phyloP scores from a whole-genome alignment of 208 protist genomes.

The Phytomonas sp. region DNA sequence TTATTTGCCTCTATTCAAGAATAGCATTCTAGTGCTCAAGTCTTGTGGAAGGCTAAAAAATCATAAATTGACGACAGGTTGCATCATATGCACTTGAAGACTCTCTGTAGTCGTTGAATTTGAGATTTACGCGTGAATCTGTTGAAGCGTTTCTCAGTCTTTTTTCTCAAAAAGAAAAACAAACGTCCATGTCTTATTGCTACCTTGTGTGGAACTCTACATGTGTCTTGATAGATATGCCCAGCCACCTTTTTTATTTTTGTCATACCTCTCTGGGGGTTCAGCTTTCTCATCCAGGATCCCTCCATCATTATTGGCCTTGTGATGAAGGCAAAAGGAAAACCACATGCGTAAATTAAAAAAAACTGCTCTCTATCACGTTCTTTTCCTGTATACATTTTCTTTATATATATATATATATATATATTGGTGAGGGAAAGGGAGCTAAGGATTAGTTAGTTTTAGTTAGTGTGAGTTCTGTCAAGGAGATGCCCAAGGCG shows the following conservation, averaged over 20 bases:
- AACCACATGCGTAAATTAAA: background rate
- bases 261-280: background rate
- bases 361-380: background rate
- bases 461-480: background rate
- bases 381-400: background rate
- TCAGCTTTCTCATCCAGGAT: background rate
- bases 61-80: background rate
- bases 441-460: background rate
- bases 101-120: background rate
- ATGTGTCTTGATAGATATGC: background rate
- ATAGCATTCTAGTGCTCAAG: background rate
- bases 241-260: background rate
- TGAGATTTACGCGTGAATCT: background rate
- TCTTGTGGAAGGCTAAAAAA: background rate
- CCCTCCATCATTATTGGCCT: background rate
- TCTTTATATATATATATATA: slow-evolving; percentile 8
- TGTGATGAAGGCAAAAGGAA: background rate
- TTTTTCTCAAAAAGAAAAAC: background rate
- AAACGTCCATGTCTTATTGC: background rate
- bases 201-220: background rate
- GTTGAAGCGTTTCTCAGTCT: background rate
- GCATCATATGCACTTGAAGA: background rate
- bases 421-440: background rate
- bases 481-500: slow-evolving; percentile 58
- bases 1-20: background rate